phyloP scores from a whole-genome alignment of 2,329 filamentous ascomycete genomes.

The Gaeumannomyces tritici region DNA sequence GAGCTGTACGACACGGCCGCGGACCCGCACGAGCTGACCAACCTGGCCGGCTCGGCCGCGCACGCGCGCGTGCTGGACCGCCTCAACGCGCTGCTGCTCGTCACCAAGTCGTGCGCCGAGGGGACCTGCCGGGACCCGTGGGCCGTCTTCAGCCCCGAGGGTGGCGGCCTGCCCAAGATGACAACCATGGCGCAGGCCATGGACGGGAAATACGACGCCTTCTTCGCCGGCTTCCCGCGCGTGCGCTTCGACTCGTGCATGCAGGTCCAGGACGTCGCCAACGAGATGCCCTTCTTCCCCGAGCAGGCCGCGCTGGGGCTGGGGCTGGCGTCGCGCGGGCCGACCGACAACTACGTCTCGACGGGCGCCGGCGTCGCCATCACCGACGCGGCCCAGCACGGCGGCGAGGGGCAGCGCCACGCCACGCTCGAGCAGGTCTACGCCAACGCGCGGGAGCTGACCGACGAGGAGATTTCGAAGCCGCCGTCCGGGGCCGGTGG shows the following conservation, averaged over 20 bases:
- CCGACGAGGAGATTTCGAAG: background rate
- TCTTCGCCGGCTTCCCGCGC: background rate
- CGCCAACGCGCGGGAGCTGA: background rate
- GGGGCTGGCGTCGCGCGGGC: background rate
- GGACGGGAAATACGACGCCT: background rate
- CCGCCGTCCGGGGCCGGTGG: background rate
- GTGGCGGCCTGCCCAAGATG: too few relatives aligned
- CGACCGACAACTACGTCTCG: background rate
- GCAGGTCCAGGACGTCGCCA: background rate
- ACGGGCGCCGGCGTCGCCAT: background rate
- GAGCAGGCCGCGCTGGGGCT: background rate
- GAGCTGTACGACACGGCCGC: conserved; percentile 46
- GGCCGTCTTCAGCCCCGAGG: conserved; percentile 13
- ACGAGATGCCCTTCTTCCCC: conserved; percentile 4
- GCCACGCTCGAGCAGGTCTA: background rate
- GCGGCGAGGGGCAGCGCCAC: background rate
- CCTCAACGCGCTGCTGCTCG: conserved; percentile 47
- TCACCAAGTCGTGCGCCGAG: conserved; percentile 50
- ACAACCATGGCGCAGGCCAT: background rate
- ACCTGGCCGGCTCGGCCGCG: conserved; percentile 24
- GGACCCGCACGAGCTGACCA: conserved; percentile 41
- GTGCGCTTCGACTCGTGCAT: conserved; percentile 2
- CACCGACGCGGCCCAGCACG: background rate
- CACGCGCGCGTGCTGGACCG: conserved; percentile 30
- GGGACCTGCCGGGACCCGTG: conserved; percentile 44